A percentile compares a stretch with the other conserved stretches of the same genome.
Conservation (phyloP, 495 filamentous ascomycete genomes). For the Staphylotrichum tortipilum region DNA sequence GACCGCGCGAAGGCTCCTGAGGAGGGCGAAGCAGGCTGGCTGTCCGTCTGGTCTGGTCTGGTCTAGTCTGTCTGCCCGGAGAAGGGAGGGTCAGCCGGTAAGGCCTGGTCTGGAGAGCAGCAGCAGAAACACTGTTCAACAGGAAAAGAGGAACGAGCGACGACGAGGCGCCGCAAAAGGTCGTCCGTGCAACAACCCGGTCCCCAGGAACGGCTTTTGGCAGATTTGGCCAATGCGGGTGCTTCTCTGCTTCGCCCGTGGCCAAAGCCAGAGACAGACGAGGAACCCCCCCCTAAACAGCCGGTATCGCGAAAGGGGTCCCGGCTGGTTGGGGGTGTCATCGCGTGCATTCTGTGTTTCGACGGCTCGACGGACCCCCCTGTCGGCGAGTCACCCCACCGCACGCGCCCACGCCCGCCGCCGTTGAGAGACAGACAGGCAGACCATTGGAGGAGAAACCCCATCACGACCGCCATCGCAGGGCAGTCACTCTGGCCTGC, state of each 20-base stretch:
- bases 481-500: no score
- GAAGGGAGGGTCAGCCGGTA: conserved; percentile 19
- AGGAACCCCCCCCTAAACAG: conserved; percentile 25
- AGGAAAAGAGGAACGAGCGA: conserved; percentile 14
- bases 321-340: conserved; percentile 13
- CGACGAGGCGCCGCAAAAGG: not conserved
- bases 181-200: conserved; percentile 12
- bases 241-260: conserved; percentile 9
- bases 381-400: not conserved
- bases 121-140: conserved; percentile 8
- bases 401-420: no score
- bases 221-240: conserved; percentile 18
- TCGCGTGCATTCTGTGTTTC: conserved; percentile 37
- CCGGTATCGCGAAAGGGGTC: conserved; percentile 24
- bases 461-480: no score
- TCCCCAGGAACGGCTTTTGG: conserved; percentile 14
- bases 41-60: no score
- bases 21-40: conserved; percentile 10
- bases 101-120: no score
- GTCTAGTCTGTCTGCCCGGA: conserved; percentile 3
- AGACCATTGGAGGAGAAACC: no score
- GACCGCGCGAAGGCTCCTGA: conserved; percentile 15
- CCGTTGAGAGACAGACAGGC: no score
- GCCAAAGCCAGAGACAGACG: conserved; percentile 18
- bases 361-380: conserved; percentile 16